Evolutionary conservation across 768 basidiomycete genomes (phyloP), one percentile per base, ranked within the genome.

Genomic region (Pulveroboletus frians): DNA sequence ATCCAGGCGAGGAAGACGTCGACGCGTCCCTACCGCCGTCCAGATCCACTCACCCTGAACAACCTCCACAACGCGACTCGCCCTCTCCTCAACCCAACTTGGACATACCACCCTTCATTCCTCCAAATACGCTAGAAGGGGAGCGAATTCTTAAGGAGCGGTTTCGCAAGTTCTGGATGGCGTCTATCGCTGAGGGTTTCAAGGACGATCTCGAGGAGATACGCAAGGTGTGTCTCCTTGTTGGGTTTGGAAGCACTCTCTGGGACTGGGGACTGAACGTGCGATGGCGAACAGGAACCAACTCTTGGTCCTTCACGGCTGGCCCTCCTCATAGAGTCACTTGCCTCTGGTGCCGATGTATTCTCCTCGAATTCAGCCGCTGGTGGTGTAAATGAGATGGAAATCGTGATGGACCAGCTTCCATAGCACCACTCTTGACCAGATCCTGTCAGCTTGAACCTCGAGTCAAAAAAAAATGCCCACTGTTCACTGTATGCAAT

Each of bases 91-190:
- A 41, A 21, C 49, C 54, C 1, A 35, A 35, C 21, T 49, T 51
- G 7, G 57, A 58, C 17, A 69, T 86, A 9, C 85, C 85, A 0
- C 71, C 85, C 1, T 86, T 89, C 58, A 59, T 85, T 11, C 72
- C 79, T 4, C 43, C 53, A 20, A 67, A 71, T 29, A 60, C 67
- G 6, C 57, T 62, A 13, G 65, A 73, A 39, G 66, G 71, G 27
- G 84, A 90, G 51, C 69, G 76, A 38, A 61, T 64, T 8, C 63
- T 91, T 61, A 83, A 81, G 59, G 79, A 79, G 30, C 78, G 74
- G 38, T 92, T 92, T 64, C 72, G 84, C 47, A 83, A 84, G 64
- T 92, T 92, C 60, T 92, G 90, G 90, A 90, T 92, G 88, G 70
- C 80, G 3, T 80, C 84, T 1, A 76, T 92, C 7, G 86, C 83